These are phyloP conservation scores for Colletotrichum liaoningense DNA, from an alignment of 2,329 filamentous ascomycete genomes.

Conservation along the genomic window DNA sequence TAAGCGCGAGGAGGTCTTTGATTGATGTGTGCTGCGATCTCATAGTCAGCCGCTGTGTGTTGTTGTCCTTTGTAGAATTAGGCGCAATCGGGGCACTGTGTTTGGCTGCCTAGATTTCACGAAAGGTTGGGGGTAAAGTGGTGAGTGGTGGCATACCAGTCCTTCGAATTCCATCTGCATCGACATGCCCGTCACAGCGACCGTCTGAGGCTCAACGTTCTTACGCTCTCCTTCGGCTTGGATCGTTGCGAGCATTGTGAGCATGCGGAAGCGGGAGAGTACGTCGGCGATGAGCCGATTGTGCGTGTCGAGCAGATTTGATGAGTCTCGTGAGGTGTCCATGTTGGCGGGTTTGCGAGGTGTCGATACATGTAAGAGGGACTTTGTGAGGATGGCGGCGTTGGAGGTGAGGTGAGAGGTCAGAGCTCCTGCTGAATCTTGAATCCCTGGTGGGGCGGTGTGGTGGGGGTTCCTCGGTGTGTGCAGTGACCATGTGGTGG, in stretches of 20 bases:
- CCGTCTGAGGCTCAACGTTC: slow-evolving; percentile 53
- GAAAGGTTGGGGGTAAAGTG: no score
- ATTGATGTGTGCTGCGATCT: slow-evolving; percentile 51
- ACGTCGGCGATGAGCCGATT: slow-evolving; percentile 58
- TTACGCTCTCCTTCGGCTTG: slow-evolving; percentile 51
- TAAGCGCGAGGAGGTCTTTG: slow-evolving; percentile 57
- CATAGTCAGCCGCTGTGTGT: background rate
- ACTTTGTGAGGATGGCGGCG: background rate
- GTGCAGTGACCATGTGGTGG: background rate
- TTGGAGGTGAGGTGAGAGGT: background rate
- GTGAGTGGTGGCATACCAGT: slow-evolving; percentile 42
- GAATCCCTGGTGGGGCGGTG: slow-evolving; percentile 9
- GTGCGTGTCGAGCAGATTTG: slow-evolving; percentile 49
- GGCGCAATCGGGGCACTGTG: no score
- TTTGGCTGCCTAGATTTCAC: no score
- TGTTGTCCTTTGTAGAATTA: no score
- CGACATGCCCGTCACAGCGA: slow-evolving; percentile 55
- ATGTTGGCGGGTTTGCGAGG: background rate
- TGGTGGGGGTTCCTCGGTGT: slow-evolving; percentile 11
- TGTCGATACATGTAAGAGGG: background rate
- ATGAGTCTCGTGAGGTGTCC: slow-evolving; percentile 34
- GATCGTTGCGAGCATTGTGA: slow-evolving; percentile 56
- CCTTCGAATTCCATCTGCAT: slow-evolving; percentile 60
- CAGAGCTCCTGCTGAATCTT: background rate
- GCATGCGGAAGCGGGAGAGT: slow-evolving; percentile 55